phyloP scores from a whole-genome alignment of 2,329 filamentous ascomycete genomes.

The Neopestalotiopsis sp. region DNA sequence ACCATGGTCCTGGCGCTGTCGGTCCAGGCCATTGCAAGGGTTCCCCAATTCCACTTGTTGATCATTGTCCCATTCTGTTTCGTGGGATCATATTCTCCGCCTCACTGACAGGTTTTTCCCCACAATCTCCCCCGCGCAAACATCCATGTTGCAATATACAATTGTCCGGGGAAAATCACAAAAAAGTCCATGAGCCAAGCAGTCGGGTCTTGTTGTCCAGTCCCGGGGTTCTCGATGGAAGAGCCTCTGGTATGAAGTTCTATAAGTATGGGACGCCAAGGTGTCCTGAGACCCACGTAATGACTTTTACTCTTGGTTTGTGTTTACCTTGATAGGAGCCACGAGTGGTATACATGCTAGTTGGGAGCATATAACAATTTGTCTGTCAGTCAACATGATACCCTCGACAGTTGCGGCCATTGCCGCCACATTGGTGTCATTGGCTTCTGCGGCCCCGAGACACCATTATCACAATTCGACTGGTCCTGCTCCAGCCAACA shows the following conservation, averaged over 20 bases:
- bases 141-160: background rate
- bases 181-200: background rate
- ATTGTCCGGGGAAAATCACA: slow-evolving; percentile 10
- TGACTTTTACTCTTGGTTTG: background rate
- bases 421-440: slow-evolving; percentile 6
- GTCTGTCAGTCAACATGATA: background rate
- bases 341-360: background rate
- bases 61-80: slow-evolving; percentile 11
- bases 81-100: slow-evolving; percentile 19
- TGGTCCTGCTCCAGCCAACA: slow-evolving; percentile 10
- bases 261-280: background rate
- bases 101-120: slow-evolving; percentile 1
- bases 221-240: background rate
- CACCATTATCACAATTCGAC: slow-evolving; percentile 4
- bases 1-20: background rate
- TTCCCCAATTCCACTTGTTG: slow-evolving; percentile 3
- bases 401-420: background rate
- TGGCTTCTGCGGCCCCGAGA: slow-evolving; percentile 6
- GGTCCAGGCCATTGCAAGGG: background rate
- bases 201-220: background rate
- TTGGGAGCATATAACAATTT: background rate
- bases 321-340: background rate
- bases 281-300: background rate
- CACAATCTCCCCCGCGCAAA: slow-evolving; percentile 15
- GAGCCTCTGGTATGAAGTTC: background rate